phyloP scores from a whole-genome alignment of 768 basidiomycete species.

The Ephemerocybe angulata region DNA sequence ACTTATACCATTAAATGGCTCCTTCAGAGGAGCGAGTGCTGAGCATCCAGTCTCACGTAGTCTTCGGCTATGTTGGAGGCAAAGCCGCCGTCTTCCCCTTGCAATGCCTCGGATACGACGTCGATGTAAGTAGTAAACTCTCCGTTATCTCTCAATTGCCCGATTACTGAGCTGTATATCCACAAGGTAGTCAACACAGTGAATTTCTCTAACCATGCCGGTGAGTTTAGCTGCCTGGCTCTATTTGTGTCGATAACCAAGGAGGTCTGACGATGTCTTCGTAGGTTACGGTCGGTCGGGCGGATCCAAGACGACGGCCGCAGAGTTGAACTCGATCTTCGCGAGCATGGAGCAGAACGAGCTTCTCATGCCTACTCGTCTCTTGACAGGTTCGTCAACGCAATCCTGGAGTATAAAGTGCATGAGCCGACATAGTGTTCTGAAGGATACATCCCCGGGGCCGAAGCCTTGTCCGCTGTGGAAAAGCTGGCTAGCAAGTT shows the following conservation, averaged over 20 bases:
- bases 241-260: neutral
- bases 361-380: slow-evolving; percentile 64
- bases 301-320: slow-evolving; percentile 73
- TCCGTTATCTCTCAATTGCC: slow-evolving; percentile 2
- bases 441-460: slow-evolving; percentile 83
- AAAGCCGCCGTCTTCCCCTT: slow-evolving; percentile 76
- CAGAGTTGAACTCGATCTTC: slow-evolving; percentile 76
- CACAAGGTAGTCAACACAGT: slow-evolving; percentile 83
- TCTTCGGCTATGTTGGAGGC: slow-evolving; percentile 90
- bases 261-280: neutral
- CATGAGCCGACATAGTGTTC: neutral
- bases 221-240: too few species aligned
- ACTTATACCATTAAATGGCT: slow-evolving; percentile 8
- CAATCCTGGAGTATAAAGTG: neutral
- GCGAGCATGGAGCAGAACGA: slow-evolving; percentile 69
- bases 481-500: slow-evolving; percentile 59
- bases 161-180: slow-evolving; percentile 12
- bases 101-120: slow-evolving; percentile 89
- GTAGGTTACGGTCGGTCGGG: slow-evolving; percentile 80
- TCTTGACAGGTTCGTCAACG: slow-evolving; percentile 66
- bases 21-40: slow-evolving; percentile 55
- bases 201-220: slow-evolving; percentile 92
- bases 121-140: slow-evolving; percentile 74
- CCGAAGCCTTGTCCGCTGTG: slow-evolving; percentile 70
- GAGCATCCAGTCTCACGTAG: slow-evolving; percentile 91